Evolutionary conservation across 768 basidiomycete species (phyloP), one percentile per base, ranked within the genome.

Genomic region (Neoboletus subvelutipes): DNA sequence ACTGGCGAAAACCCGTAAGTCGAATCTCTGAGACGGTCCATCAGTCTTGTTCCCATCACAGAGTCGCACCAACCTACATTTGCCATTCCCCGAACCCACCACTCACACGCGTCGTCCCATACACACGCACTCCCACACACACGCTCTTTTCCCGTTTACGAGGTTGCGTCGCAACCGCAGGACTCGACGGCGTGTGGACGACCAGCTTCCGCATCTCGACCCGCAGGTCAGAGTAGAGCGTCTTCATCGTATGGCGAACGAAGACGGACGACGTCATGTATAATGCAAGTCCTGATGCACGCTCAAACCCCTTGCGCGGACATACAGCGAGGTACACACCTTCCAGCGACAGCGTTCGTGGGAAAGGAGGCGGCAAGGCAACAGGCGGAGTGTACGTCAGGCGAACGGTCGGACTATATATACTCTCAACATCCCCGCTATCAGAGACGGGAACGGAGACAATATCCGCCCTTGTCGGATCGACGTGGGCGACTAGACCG

Each of bases 1-100:
- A 72, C 51, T 0, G 88, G 86, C 2, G 88, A 90, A 69, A 92
- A 91, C 1, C 76, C 74, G 70, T 93, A 92, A 28, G 85, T 88
- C 49, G 84, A 88, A 64, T 83, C 78, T 40, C 89, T 90, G 69
- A 8, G 18, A 36, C 7, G 0, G n/a, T n/a, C n/a, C 24, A 5
- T 67, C 2, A 67, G 67, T 7, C 42, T 0, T 18, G 34, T 10
- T 0, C 17, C 17, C 18, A 5, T 9, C 9, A 29, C 2, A 36
- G 31, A 42, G 37, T 26, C 28, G 10, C 24, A 45, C 22, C 12
- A 6, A 53, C 88, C 58, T 66, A 89, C 87, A 90, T 80, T 58
- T 86, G 80, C 90, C 90, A 92, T 67, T 88, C 82, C n/a, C 79
- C 79, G 1, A 58, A 66, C 12, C 78, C 77, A 17, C 85, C 83